A percentile compares a stretch with the other conserved stretches of the same genome.
Conservation (phyloP, 257 asterid species). For the Datura wrightii region DNA sequence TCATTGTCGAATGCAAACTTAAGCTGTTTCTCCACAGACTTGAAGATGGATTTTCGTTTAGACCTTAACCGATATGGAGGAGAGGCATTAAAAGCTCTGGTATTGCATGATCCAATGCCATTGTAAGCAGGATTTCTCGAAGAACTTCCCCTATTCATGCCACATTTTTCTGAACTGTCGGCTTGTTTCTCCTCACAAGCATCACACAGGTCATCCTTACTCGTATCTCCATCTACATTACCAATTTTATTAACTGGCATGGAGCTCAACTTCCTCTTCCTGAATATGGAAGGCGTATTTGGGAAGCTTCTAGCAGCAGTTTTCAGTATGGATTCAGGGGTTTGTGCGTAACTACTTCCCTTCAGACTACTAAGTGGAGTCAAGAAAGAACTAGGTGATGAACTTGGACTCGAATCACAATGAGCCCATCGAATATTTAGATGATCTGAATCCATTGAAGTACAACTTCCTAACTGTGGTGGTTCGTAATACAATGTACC, state of each 20-base stretch:
- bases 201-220: conserved; percentile 33
- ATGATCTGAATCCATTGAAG: conserved; percentile 48
- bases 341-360: conserved; percentile 51
- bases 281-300: conserved; percentile 81
- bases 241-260: conserved; percentile 38
- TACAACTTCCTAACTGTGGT: conserved; percentile 53
- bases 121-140: conserved; percentile 43
- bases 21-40: conserved; percentile 92
- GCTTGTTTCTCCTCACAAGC: conserved; percentile 42
- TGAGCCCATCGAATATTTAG: conserved; percentile 47
- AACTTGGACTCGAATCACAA: conserved; percentile 45
- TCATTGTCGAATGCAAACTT: conserved; percentile 57
- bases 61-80: conserved; percentile 84
- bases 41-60: conserved; percentile 65
- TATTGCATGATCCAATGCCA: conserved; percentile 47
- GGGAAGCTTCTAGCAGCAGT: conserved; percentile 89
- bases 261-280: conserved; percentile 67
- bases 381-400: conserved; percentile 51
- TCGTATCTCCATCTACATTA: conserved; percentile 30
- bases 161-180: conserved; percentile 44
- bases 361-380: conserved; percentile 76
- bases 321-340: conserved; percentile 86
- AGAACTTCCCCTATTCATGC: conserved; percentile 40
- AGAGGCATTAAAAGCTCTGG: conserved; percentile 66
- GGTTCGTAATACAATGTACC: conserved; percentile 79